These are phyloP conservation scores for Lagerstroemia speciosa DNA, from an alignment of 345 rosid genomes.

Conservation along the genomic window DNA sequence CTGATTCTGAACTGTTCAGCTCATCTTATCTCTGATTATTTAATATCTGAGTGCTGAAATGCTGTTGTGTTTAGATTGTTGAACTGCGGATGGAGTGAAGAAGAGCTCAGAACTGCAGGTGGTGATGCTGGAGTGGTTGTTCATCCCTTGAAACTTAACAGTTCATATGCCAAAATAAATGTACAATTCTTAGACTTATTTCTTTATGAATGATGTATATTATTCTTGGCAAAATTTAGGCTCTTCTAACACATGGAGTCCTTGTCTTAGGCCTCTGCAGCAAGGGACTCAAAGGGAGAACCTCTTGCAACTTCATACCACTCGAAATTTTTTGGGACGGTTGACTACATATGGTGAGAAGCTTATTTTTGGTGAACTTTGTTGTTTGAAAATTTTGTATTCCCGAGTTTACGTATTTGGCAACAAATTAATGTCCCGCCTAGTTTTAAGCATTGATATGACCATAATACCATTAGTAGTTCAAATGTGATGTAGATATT, in stretches of 20 bases:
- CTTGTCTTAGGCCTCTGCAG: conserved; percentile 44
- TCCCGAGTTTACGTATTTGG: too few species aligned
- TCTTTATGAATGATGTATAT: neutral
- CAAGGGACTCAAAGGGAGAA: conserved; percentile 51
- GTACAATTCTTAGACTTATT: conserved; percentile 19
- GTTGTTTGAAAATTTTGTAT: neutral
- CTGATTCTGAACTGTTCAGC: neutral
- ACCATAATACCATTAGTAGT: neutral
- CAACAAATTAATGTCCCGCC: neutral
- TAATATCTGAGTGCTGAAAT: neutral
- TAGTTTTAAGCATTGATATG: neutral
- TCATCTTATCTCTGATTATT: neutral
- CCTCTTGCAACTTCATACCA: conserved; percentile 83
- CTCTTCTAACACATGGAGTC: neutral
- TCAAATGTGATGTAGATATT: neutral
- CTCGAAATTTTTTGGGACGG: conserved; percentile 76
- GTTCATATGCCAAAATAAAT: conserved; percentile 56
- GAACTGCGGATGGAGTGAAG: conserved; percentile 41
- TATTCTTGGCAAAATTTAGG: neutral
- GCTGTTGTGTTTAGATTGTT: conserved; percentile 28
- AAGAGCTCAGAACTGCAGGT: conserved; percentile 50
- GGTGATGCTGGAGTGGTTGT: conserved; percentile 36
- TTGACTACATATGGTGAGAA: conserved; percentile 77
- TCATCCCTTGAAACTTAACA: conserved; percentile 58
- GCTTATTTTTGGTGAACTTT: neutral